A percentile compares a stretch with the other conserved stretches of the same genome.
Evolutionary conservation across 2,329 filamentous ascomycete genomes (phyloP).

Genomic region (Phyllosticta citriasiana): DNA sequence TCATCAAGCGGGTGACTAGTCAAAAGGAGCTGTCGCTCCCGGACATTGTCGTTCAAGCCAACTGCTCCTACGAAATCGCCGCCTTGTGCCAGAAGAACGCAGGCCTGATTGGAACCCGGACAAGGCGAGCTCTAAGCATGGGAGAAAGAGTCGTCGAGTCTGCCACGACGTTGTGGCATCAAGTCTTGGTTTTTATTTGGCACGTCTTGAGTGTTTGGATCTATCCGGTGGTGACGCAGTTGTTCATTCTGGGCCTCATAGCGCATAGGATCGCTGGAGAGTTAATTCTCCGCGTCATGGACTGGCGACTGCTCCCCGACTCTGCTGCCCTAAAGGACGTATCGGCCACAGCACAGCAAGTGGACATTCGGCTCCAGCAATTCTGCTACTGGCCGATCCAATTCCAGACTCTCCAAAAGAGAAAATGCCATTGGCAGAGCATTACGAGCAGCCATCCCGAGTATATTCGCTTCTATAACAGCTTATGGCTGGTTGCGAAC

Average conservation of each 20-base stretch:
- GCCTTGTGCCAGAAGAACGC: slow-evolving; percentile 81
- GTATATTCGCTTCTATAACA: slow-evolving; percentile 99
- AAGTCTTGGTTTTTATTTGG: slow-evolving; percentile 58
- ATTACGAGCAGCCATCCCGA: slow-evolving; percentile 92
- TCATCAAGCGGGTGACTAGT: slow-evolving; percentile 65
- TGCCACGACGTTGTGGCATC: slow-evolving; percentile 74
- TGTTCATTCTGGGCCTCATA: slow-evolving; percentile 71
- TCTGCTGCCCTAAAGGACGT: slow-evolving; percentile 87
- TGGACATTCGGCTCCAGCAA: slow-evolving; percentile 93
- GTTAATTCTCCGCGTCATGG: slow-evolving; percentile 64
- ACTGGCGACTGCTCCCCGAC: slow-evolving; percentile 72
- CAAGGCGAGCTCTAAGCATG: slow-evolving; percentile 79
- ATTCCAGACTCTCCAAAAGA: slow-evolving; percentile 79
- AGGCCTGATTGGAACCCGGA: slow-evolving; percentile 68
- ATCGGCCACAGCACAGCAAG: slow-evolving; percentile 91
- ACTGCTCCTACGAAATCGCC: slow-evolving; percentile 88
- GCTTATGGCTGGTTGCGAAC: slow-evolving; percentile 94
- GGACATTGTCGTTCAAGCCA: slow-evolving; percentile 83
- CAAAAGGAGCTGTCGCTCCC: slow-evolving; percentile 73
- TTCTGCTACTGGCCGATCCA: slow-evolving; percentile 99
- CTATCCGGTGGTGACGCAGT: slow-evolving; percentile 60
- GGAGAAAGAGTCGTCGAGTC: slow-evolving; percentile 92
- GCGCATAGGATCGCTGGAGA: slow-evolving; percentile 75
- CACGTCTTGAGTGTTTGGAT: slow-evolving; percentile 63
- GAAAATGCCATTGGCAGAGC: slow-evolving; percentile 89